Evolutionary conservation across 179 eudicot species (phyloP).

Genomic region (Monotropa hypopitys): DNA sequence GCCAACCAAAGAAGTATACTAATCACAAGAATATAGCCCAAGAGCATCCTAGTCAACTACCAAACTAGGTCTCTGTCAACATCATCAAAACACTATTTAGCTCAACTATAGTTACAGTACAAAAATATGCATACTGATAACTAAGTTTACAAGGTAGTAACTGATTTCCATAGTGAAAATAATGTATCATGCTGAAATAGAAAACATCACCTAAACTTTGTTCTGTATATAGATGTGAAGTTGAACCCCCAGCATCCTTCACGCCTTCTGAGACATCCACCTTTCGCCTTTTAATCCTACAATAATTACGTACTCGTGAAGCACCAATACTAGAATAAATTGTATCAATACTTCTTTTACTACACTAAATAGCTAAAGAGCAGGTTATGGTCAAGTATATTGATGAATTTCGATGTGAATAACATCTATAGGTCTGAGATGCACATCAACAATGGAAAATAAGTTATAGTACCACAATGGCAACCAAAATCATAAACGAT

Average conservation of each 20-base stretch:
- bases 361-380: neutral
- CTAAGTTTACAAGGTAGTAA: neutral
- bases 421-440: neutral
- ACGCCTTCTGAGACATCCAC: constrained; percentile 24
- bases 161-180: neutral
- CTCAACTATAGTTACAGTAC: neutral
- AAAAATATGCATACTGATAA: neutral
- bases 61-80: neutral
- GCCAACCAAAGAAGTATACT: neutral
- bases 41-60: neutral
- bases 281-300: constrained; percentile 54
- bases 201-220: constrained; percentile 24
- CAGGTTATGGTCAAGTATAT: neutral
- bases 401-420: neutral
- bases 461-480: no score
- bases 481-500: no score
- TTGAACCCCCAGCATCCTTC: constrained; percentile 26
- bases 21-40: neutral
- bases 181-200: neutral
- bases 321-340: constrained; percentile 1
- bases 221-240: constrained; percentile 21
- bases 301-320: neutral
- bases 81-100: neutral
- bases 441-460: no score
- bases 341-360: neutral